Evolutionary conservation across 2,329 filamentous ascomycete genomes (phyloP), one percentile per base, ranked within the genome.

Genomic region (Sodiomyces alkalinus): DNA sequence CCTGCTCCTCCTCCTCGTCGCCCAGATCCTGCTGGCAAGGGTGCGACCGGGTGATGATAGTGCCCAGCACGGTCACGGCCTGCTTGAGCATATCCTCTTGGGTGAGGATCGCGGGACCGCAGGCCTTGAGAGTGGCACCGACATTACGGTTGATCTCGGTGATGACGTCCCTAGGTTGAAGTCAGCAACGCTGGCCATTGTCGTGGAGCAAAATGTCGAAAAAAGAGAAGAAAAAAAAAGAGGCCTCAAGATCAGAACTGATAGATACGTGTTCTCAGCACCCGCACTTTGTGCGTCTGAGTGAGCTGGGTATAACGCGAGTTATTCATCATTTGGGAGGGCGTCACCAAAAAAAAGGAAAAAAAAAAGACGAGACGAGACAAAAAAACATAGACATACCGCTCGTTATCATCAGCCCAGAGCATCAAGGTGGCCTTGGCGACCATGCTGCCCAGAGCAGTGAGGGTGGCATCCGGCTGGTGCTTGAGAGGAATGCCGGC

Each of bases 301-400:
- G 86, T 94, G 87, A 94, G 86, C 86, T 94, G 86, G 85, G 87
- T 87, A 71, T 87, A 86, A 86, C 82, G 81, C 74, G 72, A 62
- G 56, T 63, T 70, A 64, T 58, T 93, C 85, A 94, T 94, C 85
- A 83, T 76, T 46, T 57, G 49, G 51, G 47, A 34, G 31, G 31
- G 22, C 19, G 22, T 31, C n/a, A n/a, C n/a, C n/a, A n/a, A n/a
- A 33, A 37, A 32, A 36, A 33, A 37, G 33, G 32, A 31, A 29
- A 34, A 7, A 15, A 31, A 28, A 19, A 13, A n/a, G n/a, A n/a
- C n/a, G n/a, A n/a, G n/a, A n/a, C n/a, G 3, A 30, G 11, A 19
- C 12, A 17, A 37, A 35, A 36, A 35, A 39, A 20, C 27, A 24
- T 16, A 9, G 39, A 83, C 87, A 49, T 79, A 94, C 86, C 85